phyloP scores from a whole-genome alignment of 176 grass and related monocot genomes.

The Leersia perrieri region DNA sequence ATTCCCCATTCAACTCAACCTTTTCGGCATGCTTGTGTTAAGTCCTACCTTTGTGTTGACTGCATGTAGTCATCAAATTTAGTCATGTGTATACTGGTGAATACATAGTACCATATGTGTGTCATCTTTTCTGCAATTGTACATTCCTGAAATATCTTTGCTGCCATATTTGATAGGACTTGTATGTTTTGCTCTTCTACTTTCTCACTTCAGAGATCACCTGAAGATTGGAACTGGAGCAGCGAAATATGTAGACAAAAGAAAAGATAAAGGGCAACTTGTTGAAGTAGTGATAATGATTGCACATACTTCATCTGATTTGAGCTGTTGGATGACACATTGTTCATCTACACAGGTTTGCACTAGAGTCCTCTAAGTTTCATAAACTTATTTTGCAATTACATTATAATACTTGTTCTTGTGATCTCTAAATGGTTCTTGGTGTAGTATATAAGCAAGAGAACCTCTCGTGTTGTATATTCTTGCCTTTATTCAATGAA shows the following conservation, averaged over 20 bases:
- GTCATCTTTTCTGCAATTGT: slow-evolving; percentile 9
- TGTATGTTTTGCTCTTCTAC: neutral
- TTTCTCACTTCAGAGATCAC: slow-evolving; percentile 45
- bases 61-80: slow-evolving; percentile 13
- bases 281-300: slow-evolving; percentile 56
- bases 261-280: slow-evolving; percentile 33
- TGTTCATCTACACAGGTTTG: slow-evolving; percentile 56
- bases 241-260: slow-evolving; percentile 32
- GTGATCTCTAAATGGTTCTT: neutral
- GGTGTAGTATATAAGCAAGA: neutral
- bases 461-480: neutral
- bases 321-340: slow-evolving; percentile 39
- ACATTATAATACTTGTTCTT: neutral
- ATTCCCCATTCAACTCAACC: neutral
- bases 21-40: slow-evolving; percentile 11
- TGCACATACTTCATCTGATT: slow-evolving; percentile 35
- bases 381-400: neutral
- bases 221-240: slow-evolving; percentile 52
- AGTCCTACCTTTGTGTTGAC: neutral
- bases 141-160: neutral
- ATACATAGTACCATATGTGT: neutral
- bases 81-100: neutral
- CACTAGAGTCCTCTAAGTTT: neutral
- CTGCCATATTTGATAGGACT: neutral
- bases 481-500: neutral